A percentile compares a stretch with the other conserved stretches of the same genome.
phyloP scores from a whole-genome alignment of 2,329 filamentous ascomycete species.

The Aspergillus japonicus region DNA sequence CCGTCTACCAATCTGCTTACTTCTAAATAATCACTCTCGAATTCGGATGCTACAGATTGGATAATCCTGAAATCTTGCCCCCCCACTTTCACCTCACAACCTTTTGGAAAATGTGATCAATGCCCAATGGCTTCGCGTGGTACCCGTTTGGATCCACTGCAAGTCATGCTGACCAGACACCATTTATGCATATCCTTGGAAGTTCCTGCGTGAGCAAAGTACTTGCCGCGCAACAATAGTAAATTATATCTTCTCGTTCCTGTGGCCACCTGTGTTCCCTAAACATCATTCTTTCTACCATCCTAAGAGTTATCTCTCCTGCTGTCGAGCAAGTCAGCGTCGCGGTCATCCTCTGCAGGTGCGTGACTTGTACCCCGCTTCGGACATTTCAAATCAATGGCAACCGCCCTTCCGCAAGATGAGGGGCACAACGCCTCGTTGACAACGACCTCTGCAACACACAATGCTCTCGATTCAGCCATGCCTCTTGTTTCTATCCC shows the following conservation, averaged over 20 bases:
- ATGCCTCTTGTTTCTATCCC: constrained; percentile 15
- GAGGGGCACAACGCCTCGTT: constrained; percentile 14
- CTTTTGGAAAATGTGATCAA: constrained; percentile 6
- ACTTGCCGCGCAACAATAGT: constrained; percentile 8
- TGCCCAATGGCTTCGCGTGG: constrained; percentile 12
- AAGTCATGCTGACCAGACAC: constrained; percentile 13
- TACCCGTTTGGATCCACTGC: constrained; percentile 11
- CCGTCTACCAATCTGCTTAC: constrained; percentile 1
- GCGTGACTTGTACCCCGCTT: constrained; percentile 13
- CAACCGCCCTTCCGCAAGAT: constrained; percentile 12
- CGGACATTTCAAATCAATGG: constrained; percentile 18
- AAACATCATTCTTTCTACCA: constrained; percentile 1
- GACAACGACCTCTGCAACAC: background rate
- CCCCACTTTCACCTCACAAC: background rate
- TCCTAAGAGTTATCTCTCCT: constrained; percentile 4
- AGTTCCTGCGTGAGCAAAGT: constrained; percentile 18
- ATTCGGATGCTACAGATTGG: background rate
- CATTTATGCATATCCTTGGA: constrained; percentile 15
- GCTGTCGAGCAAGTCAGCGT: constrained; percentile 14
- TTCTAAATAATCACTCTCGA: background rate
- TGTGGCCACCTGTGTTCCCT: background rate
- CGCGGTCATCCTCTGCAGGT: constrained; percentile 16
- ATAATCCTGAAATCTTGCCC: background rate
- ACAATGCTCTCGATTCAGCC: background rate
- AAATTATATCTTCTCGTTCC: constrained; percentile 5